A percentile compares a stretch with the other conserved stretches of the same genome.
Evolutionary conservation across 306 rosid species (phyloP).

Genomic region (Prunus campanulata): DNA sequence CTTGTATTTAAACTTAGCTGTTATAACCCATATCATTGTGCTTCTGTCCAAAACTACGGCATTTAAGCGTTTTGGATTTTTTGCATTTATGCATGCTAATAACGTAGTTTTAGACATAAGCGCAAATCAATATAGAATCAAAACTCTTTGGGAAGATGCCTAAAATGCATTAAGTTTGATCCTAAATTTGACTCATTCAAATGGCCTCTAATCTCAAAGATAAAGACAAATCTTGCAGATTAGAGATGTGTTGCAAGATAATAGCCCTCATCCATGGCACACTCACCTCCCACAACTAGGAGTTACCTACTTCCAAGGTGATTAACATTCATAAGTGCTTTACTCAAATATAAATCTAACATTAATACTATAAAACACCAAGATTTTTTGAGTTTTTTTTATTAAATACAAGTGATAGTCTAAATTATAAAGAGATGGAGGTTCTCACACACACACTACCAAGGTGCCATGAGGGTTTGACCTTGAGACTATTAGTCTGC

Average conservation of each 20-base stretch:
- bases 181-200: neutral
- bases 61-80: neutral
- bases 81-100: neutral
- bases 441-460: no score
- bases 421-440: fast-evolving
- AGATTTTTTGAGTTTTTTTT: no score
- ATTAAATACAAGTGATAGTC: no score
- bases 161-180: neutral
- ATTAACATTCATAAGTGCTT: neutral
- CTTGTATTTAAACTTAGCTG: neutral
- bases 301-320: neutral
- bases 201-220: neutral
- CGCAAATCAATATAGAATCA: neutral
- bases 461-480: no score
- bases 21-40: neutral
- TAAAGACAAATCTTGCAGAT: neutral
- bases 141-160: neutral
- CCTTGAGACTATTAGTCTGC: no score
- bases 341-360: neutral
- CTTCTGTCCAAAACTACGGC: neutral
- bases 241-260: neutral
- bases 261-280: neutral
- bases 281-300: neutral
- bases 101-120: neutral
- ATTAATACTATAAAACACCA: no score